phyloP scores from a whole-genome alignment of 805 yeast genomes.

The Candida namnaoensis region DNA sequence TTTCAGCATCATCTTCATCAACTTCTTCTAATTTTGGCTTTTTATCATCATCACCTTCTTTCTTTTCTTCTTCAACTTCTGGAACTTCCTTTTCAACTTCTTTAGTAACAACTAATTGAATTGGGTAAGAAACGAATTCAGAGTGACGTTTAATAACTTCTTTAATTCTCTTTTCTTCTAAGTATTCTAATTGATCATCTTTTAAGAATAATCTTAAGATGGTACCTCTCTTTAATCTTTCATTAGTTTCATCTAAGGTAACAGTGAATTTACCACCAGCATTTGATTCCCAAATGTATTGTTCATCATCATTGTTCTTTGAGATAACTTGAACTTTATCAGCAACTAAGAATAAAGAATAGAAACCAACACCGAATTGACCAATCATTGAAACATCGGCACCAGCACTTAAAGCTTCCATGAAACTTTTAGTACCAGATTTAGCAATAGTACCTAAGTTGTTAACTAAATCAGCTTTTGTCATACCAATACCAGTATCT shows the following conservation, averaged over 20 bases:
- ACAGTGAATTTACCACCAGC: slow-evolving; percentile 99
- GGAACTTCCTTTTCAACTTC: slow-evolving; percentile 98
- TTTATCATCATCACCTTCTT: slow-evolving; percentile 47
- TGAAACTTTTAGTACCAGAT: slow-evolving; percentile 98
- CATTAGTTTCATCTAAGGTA: slow-evolving; percentile 80
- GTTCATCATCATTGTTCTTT: slow-evolving; percentile 98
- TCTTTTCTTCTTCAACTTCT: slow-evolving; percentile 57
- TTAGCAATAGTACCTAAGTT: slow-evolving; percentile 99
- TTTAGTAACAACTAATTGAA: slow-evolving; percentile 95
- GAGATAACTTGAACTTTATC: slow-evolving; percentile 98
- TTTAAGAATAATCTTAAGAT: slow-evolving; percentile 91
- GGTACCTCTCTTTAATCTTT: slow-evolving; percentile 91
- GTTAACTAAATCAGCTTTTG: slow-evolving; percentile 97
- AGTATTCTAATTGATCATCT: slow-evolving; percentile 98
- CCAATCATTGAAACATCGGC: slow-evolving; percentile 99
- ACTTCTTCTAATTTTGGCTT: slow-evolving; percentile 72
- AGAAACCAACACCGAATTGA: slow-evolving; percentile 99
- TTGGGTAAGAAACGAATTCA: slow-evolving; percentile 98
- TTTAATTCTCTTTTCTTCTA: slow-evolving; percentile 99
- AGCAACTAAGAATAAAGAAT: slow-evolving; percentile 97
- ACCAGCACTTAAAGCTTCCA: slow-evolving; percentile 99
- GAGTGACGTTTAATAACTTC: slow-evolving; percentile 99
- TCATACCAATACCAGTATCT: slow-evolving; percentile 99
- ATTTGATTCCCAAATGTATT: slow-evolving; percentile 99
- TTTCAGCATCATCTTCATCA: slow-evolving; percentile 60